These are phyloP conservation scores for Ustilago crameri DNA, from an alignment of 1,284 basidiomycete genomes.

Conservation along the genomic window DNA sequence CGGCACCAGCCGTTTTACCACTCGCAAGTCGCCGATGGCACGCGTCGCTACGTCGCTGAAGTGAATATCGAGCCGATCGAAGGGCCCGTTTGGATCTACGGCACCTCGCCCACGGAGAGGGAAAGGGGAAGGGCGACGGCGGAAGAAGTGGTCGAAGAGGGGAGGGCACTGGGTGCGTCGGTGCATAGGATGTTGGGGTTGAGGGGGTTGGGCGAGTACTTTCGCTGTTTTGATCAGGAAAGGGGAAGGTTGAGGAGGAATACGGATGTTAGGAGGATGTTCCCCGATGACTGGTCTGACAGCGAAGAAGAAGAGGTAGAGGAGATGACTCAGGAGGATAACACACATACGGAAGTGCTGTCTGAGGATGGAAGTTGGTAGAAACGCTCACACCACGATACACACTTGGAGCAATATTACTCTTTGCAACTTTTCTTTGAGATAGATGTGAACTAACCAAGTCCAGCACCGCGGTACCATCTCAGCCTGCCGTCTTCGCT, in stretches of 20 bases:
- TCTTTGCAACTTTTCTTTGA: background rate
- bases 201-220: conserved; percentile 27
- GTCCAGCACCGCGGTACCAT: conserved; percentile 46
- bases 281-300: conserved; percentile 47
- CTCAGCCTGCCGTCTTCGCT: conserved; percentile 39
- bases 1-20: conserved; percentile 47
- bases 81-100: conserved; percentile 36
- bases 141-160: conserved; percentile 11
- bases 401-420: background rate
- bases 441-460: conserved; percentile 10
- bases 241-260: conserved; percentile 20
- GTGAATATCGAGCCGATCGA: conserved; percentile 29
- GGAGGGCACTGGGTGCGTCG: background rate
- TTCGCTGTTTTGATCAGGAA: conserved; percentile 41
- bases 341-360: conserved; percentile 1
- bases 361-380: conserved; percentile 33
- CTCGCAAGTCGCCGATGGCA: conserved; percentile 30
- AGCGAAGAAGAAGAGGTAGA: conserved; percentile 7
- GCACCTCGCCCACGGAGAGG: background rate
- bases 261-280: conserved; percentile 13
- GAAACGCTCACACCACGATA: background rate
- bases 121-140: background rate
- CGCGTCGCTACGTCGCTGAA: conserved; percentile 41
- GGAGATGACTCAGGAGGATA: background rate
- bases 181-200: conserved; percentile 18